A percentile compares a stretch with the other conserved stretches of the same genome.
Conservation (phyloP, 805 yeast species). For the Pichia thaimueangensis region DNA sequence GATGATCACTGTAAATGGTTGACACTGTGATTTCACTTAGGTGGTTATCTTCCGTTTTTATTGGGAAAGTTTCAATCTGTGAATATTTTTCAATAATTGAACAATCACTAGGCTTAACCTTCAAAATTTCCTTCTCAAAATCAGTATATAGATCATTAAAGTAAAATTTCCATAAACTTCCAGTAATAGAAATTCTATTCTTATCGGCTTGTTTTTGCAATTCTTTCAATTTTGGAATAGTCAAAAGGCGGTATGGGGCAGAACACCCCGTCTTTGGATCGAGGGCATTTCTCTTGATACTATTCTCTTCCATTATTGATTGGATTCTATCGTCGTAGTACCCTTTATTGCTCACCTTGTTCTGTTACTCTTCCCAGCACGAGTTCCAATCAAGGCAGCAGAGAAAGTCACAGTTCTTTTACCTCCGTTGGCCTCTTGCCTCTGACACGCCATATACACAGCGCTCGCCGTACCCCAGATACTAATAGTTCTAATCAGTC, state of each 20-base stretch:
- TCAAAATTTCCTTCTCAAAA: conserved; percentile 38
- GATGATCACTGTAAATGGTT: conserved; percentile 45
- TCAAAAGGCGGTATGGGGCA: conserved; percentile 13
- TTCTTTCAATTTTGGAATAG: conserved; percentile 14
- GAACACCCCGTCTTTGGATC: no score
- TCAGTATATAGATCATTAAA: conserved; percentile 20
- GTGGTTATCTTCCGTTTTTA: conserved; percentile 20
- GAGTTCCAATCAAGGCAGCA: no score
- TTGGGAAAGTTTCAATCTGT: conserved; percentile 33
- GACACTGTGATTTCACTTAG: conserved; percentile 33
- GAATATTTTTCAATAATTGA: conserved; percentile 46
- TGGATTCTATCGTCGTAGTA: no score
- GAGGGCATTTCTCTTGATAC: no score
- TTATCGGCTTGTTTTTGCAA: conserved; percentile 18
- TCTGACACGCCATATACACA: no score
- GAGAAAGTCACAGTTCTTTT: no score
- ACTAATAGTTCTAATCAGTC: no score
- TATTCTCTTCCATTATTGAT: no score
- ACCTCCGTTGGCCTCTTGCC: no score
- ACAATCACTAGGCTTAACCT: conserved; percentile 48
- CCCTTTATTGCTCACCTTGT: no score
- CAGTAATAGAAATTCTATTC: not conserved
- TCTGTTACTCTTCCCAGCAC: no score
- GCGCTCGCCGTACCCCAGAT: no score
- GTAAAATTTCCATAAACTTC: conserved; percentile 13